A percentile compares a stretch with the other conserved stretches of the same genome.
Evolutionary conservation across 1,284 basidiomycete species (phyloP).

Genomic region (Paramarasmius palmivorus): DNA sequence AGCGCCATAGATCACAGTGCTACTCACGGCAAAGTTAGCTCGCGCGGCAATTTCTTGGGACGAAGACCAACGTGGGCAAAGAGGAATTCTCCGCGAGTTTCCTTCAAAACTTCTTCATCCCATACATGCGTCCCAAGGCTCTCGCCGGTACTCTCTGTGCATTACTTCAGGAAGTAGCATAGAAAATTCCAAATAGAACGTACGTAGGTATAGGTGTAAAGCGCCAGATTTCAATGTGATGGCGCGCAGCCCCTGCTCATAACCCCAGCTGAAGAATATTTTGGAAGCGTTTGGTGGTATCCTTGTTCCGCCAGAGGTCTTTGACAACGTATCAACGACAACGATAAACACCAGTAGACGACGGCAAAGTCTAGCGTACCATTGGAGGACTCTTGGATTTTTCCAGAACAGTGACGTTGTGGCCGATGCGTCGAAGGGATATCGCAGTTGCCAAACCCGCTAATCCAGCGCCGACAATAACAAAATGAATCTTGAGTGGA

Average conservation of each 20-base stretch:
- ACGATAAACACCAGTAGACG: no score
- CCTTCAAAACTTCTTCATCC: slow-evolving; percentile 53
- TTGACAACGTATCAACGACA: no score
- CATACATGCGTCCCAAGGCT: slow-evolving; percentile 52
- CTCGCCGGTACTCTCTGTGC: slow-evolving; percentile 45
- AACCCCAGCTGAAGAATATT: no score
- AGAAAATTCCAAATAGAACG: slow-evolving; percentile 13
- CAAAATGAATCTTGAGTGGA: no score
- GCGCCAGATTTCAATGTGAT: background rate
- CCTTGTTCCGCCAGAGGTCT: background rate
- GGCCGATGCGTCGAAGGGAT: no score
- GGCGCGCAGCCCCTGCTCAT: background rate
- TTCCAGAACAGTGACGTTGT: no score
- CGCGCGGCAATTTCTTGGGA: background rate
- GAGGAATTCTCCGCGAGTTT: slow-evolving; percentile 55
- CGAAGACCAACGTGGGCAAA: slow-evolving; percentile 46
- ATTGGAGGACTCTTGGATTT: no score
- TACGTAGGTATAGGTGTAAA: slow-evolving; percentile 37
- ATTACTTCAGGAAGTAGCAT: slow-evolving; percentile 14
- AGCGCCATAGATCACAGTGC: slow-evolving; percentile 18
- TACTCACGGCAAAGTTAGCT: slow-evolving; percentile 6
- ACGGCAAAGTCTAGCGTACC: no score
- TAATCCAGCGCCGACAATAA: no score
- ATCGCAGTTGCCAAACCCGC: no score
- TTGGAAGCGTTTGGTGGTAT: no score